phyloP scores from a whole-genome alignment of 1,284 basidiomycete genomes.

The Tylopilus sp. region DNA sequence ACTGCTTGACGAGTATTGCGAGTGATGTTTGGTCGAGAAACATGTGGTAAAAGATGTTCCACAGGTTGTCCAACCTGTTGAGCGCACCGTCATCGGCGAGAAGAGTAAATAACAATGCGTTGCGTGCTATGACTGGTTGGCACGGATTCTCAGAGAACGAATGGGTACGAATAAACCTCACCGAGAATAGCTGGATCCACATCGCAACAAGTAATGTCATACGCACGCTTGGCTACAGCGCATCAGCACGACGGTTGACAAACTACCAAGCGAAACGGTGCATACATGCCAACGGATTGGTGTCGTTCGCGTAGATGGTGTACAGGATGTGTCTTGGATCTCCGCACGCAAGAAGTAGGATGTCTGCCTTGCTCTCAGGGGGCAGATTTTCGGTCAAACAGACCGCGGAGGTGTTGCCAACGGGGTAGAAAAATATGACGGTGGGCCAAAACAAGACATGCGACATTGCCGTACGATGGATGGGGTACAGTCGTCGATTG shows the following conservation, averaged over 20 bases:
- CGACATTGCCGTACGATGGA: constrained; percentile 35
- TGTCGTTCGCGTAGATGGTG: constrained; percentile 36
- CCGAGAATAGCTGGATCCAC: constrained; percentile 57
- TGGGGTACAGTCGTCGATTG: background rate
- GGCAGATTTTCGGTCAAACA: constrained; percentile 50
- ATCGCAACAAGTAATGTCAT: constrained; percentile 64
- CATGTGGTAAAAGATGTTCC: constrained; percentile 60
- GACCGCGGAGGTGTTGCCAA: constrained; percentile 56
- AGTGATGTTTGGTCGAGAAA: constrained; percentile 45
- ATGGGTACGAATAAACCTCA: constrained; percentile 20
- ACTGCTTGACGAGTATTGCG: constrained; percentile 43
- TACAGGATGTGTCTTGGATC: constrained; percentile 56
- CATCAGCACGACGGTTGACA: background rate
- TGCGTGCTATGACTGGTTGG: constrained; percentile 37
- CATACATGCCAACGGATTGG: constrained; percentile 4
- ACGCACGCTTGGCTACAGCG: constrained; percentile 31
- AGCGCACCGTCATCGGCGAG: constrained; percentile 36
- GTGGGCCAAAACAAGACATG: constrained; percentile 27
- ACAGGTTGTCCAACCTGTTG: constrained; percentile 32
- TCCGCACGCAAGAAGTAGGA: constrained; percentile 57
- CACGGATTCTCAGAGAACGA: background rate
- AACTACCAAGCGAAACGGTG: background rate
- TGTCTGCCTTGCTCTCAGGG: constrained; percentile 43
- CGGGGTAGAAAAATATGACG: constrained; percentile 48
- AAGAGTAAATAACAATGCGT: constrained; percentile 38